These are phyloP conservation scores for Cutaneotrichosporon sp. DNA, from an alignment of 1,284 basidiomycete species.

Conservation along the genomic window DNA sequence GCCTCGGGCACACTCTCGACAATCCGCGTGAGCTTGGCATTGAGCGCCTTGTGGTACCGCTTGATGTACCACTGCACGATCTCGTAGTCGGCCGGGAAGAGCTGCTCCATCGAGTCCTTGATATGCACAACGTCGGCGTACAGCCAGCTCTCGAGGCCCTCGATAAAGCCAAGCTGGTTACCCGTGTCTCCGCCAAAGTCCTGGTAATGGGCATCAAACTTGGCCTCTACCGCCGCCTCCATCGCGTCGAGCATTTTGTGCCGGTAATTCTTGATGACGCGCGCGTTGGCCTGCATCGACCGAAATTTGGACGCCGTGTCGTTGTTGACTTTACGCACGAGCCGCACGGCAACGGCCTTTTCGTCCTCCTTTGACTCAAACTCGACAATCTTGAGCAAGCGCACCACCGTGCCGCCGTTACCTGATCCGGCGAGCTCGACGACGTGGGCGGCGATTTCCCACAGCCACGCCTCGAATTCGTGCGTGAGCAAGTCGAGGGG, in stretches of 20 bases:
- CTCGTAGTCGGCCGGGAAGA: conserved; percentile 89
- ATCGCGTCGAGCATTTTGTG: conserved; percentile 82
- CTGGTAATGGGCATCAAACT: conserved; percentile 66
- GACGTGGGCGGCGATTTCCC: conserved; percentile 69
- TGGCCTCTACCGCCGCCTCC: conserved; percentile 65
- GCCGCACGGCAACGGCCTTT: conserved; percentile 86
- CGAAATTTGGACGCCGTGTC: conserved; percentile 85
- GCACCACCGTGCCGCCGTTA: conserved; percentile 77
- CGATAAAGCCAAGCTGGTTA: conserved; percentile 64
- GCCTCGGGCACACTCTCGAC: conserved; percentile 77
- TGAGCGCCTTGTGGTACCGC: conserved; percentile 87
- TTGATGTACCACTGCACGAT: conserved; percentile 78
- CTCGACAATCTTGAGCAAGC: conserved; percentile 88
- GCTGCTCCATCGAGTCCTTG: conserved; percentile 76
- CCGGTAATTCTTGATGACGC: conserved; percentile 92
- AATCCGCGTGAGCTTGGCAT: conserved; percentile 66
- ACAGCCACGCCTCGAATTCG: conserved; percentile 82
- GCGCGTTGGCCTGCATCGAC: conserved; percentile 85
- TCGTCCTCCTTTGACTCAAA: conserved; percentile 90
- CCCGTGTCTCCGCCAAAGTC: conserved; percentile 56
- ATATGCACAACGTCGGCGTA: conserved; percentile 92
- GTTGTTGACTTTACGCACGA: conserved; percentile 86
- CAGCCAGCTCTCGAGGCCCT: conserved; percentile 69
- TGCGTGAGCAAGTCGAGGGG: conserved; percentile 75
- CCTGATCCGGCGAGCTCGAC: conserved; percentile 76